Conservation (phyloP, 148 eudicot genomes). For the Rhododendron mucronatum region DNA sequence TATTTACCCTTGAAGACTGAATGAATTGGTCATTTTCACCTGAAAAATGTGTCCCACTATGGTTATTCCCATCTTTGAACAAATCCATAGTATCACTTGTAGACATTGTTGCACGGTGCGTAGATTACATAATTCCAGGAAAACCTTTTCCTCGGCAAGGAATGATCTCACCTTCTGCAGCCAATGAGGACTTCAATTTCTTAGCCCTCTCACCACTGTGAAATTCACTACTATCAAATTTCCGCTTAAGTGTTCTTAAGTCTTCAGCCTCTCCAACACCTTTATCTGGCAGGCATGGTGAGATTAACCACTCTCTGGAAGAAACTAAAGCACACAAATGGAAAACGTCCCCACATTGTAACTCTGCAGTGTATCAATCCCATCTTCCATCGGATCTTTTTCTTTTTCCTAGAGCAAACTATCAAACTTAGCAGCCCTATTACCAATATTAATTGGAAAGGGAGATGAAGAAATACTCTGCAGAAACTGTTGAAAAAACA, state of each 20-base stretch:
- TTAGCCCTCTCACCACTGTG: constrained; percentile 29
- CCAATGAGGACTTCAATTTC: constrained; percentile 36
- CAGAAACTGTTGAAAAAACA: constrained; percentile 56
- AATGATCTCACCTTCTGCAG: constrained; percentile 53
- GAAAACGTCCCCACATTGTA: constrained; percentile 85
- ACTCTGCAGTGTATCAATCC: constrained; percentile 47
- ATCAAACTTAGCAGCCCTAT: constrained; percentile 61
- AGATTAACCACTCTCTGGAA: constrained; percentile 63
- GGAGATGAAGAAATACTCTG: constrained; percentile 56
- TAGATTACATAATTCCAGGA: constrained; percentile 67
- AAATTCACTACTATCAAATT: constrained; percentile 37
- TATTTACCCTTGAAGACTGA: constrained; percentile 26
- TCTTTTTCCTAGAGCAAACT: constrained; percentile 67
- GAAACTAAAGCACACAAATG: constrained; percentile 63
- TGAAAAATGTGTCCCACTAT: constrained; percentile 1
- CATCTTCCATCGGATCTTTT: constrained; percentile 61
- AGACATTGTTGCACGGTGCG: constrained; percentile 44
- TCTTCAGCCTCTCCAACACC: constrained; percentile 95
- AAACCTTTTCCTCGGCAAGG: constrained; percentile 86
- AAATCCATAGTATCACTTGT: constrained; percentile 35
- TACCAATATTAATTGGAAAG: constrained; percentile 73
- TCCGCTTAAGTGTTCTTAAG: constrained; percentile 62
- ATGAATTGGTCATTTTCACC: constrained; percentile 38
- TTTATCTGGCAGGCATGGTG: constrained; percentile 69
- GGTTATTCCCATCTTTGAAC: constrained; percentile 32